Percentiles rank a stretch among this genome's conserved stretches.
phyloP scores from a whole-genome alignment of 2,329 filamentous ascomycete species.

The Clonostachys rhizophaga region DNA sequence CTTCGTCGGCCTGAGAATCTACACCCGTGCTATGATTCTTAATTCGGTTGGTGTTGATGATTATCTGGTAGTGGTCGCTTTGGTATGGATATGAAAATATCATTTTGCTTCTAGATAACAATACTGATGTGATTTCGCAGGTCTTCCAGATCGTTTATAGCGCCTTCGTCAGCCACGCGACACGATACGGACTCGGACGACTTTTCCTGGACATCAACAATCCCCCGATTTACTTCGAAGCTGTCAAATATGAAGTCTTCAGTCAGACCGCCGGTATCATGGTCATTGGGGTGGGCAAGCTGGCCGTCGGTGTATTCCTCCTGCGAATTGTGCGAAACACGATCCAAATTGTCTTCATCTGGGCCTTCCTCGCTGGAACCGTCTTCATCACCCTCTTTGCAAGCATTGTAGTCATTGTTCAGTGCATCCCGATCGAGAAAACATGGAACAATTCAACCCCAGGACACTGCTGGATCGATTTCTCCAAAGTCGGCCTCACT shows the following conservation, averaged over 20 bases:
- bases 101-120: no score
- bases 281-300: constrained; percentile 5
- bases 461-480: constrained; percentile 13
- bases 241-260: constrained; percentile 6
- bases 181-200: constrained; percentile 3
- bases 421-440: constrained; percentile 15
- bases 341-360: constrained; percentile 13
- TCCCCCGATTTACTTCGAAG: not conserved
- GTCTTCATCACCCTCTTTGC: constrained; percentile 12
- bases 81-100: not conserved
- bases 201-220: not conserved
- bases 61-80: constrained; percentile 1
- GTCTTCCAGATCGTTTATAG: constrained; percentile 1
- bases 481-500: constrained; percentile 4
- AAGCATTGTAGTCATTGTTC: constrained; percentile 16
- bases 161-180: not conserved
- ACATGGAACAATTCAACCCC: constrained; percentile 9
- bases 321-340: constrained; percentile 15
- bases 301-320: constrained; percentile 9
- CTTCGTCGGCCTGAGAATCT: constrained; percentile 1
- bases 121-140: not conserved
- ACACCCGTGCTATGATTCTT: constrained; percentile 2
- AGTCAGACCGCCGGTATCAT: constrained; percentile 8
- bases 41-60: constrained; percentile 1
- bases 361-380: constrained; percentile 15